phyloP scores from a whole-genome alignment of 2,329 filamentous ascomycete genomes.

The Pyrenophora tritici-repentis region DNA sequence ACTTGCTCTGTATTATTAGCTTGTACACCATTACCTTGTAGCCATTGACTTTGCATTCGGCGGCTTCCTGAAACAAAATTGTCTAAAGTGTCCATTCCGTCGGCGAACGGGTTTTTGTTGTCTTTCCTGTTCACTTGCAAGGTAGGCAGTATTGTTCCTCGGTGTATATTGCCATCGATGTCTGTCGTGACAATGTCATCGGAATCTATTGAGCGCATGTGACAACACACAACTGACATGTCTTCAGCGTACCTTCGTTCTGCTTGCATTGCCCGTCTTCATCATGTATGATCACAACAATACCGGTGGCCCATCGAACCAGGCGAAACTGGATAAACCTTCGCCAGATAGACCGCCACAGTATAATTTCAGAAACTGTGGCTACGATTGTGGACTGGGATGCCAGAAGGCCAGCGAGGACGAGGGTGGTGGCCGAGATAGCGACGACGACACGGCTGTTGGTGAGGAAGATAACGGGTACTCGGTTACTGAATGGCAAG shows the following conservation, averaged over 20 bases:
- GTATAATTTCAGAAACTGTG: slow-evolving; percentile 28
- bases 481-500: not conserved
- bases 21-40: slow-evolving; percentile 4
- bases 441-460: slow-evolving; percentile 3
- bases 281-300: slow-evolving; percentile 6
- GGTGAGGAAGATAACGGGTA: slow-evolving; percentile 1
- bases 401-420: slow-evolving; percentile 18
- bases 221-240: not conserved
- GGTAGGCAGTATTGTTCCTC: no score
- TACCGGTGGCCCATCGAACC: not conserved
- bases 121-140: not conserved
- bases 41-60: not conserved
- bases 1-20: slow-evolving; percentile 5
- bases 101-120: not conserved
- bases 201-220: not conserved
- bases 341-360: slow-evolving; percentile 22
- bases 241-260: not conserved
- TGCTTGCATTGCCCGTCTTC: not conserved
- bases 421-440: slow-evolving; percentile 16
- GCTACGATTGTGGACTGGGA: slow-evolving; percentile 32
- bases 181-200: not conserved
- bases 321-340: not conserved
- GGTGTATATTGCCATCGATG: not conserved
- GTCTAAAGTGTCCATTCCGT: not conserved
- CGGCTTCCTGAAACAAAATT: not conserved